Evolutionary conservation across 2,329 filamentous ascomycete genomes (phyloP).

Genomic region (Alternaria sp.): DNA sequence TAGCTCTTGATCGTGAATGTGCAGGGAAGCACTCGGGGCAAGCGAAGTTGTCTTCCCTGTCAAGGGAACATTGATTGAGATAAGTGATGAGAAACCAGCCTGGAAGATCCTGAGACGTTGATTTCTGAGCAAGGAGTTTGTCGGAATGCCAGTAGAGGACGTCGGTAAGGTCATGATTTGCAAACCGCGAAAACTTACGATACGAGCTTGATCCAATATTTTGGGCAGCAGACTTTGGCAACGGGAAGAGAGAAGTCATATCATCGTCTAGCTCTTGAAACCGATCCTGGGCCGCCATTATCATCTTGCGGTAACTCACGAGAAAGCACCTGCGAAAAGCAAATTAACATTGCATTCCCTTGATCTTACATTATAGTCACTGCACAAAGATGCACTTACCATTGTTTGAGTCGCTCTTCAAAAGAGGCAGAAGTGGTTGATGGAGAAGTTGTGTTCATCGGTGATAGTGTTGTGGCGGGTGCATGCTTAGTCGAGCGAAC

Average conservation of each 20-base stretch:
- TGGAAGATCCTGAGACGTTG: too few species aligned
- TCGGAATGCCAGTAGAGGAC: not conserved
- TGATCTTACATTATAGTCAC: not conserved
- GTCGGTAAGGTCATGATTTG: not conserved
- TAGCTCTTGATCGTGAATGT: not conserved
- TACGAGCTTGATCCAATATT: not conserved
- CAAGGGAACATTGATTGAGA: not conserved
- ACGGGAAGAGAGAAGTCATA: not conserved
- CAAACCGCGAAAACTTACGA: fast-evolving
- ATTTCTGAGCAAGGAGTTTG: not conserved
- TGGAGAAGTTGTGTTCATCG: not conserved
- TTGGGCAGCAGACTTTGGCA: fast-evolving
- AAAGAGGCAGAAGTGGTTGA: not conserved
- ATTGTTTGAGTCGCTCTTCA: not conserved
- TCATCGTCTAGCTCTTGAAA: not conserved
- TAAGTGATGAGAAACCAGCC: not conserved
- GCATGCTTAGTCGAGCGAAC: not conserved
- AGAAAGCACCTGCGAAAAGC: not conserved
- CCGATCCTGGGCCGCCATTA: not conserved
- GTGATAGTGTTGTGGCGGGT: not conserved
- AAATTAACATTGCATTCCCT: not conserved
- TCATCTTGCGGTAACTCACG: not conserved
- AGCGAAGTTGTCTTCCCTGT: not conserved
- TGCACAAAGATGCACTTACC: not conserved
- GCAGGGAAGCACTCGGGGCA: not conserved